Evolutionary conservation across 495 filamentous ascomycete genomes (phyloP), one percentile per base, ranked within the genome.

Genomic region (Penicillium diatomitis): DNA sequence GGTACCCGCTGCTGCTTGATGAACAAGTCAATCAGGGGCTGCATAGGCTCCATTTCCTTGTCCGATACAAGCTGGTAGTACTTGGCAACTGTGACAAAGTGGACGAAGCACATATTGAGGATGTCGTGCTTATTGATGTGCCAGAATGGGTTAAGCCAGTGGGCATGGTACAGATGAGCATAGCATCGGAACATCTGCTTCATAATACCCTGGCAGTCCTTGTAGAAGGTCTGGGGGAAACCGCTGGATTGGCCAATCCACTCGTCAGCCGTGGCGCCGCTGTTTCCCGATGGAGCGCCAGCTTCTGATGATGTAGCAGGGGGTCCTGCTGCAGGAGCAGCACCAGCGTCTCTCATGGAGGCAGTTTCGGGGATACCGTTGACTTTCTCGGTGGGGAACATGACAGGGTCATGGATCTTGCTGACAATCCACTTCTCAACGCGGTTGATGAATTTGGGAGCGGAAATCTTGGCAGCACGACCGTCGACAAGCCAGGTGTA

Each of bases 151-250:
- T 88, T 84, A 47, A 83, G 60, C 72, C 84, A 91, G 69, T 91
- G 87, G 6, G 82, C 80, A 74, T 87, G 87, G 72, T 91, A 91
- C 30, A 91, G 75, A 69, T 96, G 90, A 33, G 88, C 85, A 56
- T 96, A 96, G 65, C 90, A 88, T 35, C 90, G 88, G 77, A 95
- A 92, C 85, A 96, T 96, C 69, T 96, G 90, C 54, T 90, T 83
- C 77, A 90, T 94, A 57, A 95, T 91, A 51, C 83, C 88, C 67
- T 87, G 84, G 71, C 86, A 87, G 55, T 95, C 88, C 54, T 84
- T 78, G 58, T 89, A 79, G 64, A 94, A 94, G 28, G 83, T 83
- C 57, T 84, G 81, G 9, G 89, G 90, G 66, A 96, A 96, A 12
- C 90, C 88, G 53, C 84, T 88, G 34, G 81, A 77, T 69, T 90